These are phyloP conservation scores for Trichoderma pleuroti DNA, from an alignment of 2,329 filamentous ascomycete genomes.

Conservation along the genomic window DNA sequence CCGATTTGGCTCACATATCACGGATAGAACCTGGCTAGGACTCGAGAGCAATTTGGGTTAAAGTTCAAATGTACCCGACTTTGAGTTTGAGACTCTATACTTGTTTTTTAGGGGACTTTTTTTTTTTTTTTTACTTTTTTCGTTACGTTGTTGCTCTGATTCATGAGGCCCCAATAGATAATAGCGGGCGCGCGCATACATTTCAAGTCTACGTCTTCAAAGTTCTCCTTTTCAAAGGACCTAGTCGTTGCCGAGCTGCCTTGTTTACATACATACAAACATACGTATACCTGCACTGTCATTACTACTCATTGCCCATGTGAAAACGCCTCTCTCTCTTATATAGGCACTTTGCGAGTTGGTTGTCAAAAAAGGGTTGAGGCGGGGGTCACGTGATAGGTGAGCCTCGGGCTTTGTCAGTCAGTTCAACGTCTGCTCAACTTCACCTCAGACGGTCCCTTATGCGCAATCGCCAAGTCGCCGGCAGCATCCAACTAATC, in stretches of 20 bases:
- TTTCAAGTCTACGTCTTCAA: not conserved
- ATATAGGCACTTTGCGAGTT: not conserved
- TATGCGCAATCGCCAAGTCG: conserved; percentile 3
- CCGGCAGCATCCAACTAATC: not conserved
- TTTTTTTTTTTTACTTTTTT: not conserved
- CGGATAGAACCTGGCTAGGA: not conserved
- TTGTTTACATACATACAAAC: not conserved
- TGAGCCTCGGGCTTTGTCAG: conserved; percentile 8
- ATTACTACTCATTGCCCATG: not conserved
- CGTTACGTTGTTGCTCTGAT: not conserved
- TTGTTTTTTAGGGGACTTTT: not conserved
- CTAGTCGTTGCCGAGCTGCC: not conserved
- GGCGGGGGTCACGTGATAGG: conserved; percentile 1
- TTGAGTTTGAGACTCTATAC: not conserved
- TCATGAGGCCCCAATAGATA: not conserved
- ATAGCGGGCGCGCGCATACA: not conserved
- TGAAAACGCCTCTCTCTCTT: not conserved
- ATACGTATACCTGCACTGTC: not conserved
- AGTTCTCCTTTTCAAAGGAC: no score
- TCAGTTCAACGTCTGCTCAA: conserved; percentile 6
- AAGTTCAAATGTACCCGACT: not conserved
- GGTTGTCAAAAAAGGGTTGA: not conserved
- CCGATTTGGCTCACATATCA: not conserved
- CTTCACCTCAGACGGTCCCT: conserved; percentile 7
- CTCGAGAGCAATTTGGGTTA: not conserved